A percentile compares a stretch with the other conserved stretches of the same genome.
These are phyloP conservation scores for Myrmaecium sp. DNA, from an alignment of 2,329 filamentous ascomycete genomes.

Conservation along the genomic window DNA sequence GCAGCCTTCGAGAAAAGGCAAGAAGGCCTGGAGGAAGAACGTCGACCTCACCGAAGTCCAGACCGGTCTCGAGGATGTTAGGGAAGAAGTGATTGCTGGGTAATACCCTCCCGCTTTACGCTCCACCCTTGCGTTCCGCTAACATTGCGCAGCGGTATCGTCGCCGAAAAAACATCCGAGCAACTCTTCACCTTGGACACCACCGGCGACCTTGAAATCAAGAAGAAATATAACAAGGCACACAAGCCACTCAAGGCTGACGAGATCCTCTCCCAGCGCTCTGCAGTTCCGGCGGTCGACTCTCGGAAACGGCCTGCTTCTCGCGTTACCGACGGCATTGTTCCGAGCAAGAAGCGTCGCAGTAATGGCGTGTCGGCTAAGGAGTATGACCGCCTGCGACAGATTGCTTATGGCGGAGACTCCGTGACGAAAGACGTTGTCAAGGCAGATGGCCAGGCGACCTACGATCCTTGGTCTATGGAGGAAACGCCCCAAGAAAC, in stretches of 20 bases:
- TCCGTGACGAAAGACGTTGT: slow-evolving; percentile 31
- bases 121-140: slow-evolving; percentile 4
- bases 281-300: slow-evolving; percentile 62
- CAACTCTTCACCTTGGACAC: slow-evolving; percentile 78
- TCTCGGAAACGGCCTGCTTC: slow-evolving; percentile 57
- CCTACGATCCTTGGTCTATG: slow-evolving; percentile 65
- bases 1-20: slow-evolving; percentile 88
- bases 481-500: slow-evolving; percentile 33
- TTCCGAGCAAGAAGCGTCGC: slow-evolving; percentile 52
- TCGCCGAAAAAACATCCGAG: slow-evolving; percentile 65
- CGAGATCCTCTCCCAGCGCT: slow-evolving; percentile 76
- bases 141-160: slow-evolving; percentile 47
- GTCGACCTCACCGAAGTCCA: slow-evolving; percentile 82
- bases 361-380: slow-evolving; percentile 71
- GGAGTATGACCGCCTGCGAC: slow-evolving; percentile 62
- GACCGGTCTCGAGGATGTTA: slow-evolving; percentile 63
- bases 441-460: slow-evolving; percentile 38
- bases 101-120: slow-evolving; percentile 21
- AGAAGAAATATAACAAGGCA: slow-evolving; percentile 45
- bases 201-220: slow-evolving; percentile 49
- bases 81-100: slow-evolving; percentile 85
- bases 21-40: slow-evolving; percentile 98
- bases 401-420: slow-evolving; percentile 57
- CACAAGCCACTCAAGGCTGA: slow-evolving; percentile 76
- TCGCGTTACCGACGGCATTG: slow-evolving; percentile 55